Evolutionary conservation across 495 filamentous ascomycete genomes (phyloP).

Genomic region (Neurospora pannonica): DNA sequence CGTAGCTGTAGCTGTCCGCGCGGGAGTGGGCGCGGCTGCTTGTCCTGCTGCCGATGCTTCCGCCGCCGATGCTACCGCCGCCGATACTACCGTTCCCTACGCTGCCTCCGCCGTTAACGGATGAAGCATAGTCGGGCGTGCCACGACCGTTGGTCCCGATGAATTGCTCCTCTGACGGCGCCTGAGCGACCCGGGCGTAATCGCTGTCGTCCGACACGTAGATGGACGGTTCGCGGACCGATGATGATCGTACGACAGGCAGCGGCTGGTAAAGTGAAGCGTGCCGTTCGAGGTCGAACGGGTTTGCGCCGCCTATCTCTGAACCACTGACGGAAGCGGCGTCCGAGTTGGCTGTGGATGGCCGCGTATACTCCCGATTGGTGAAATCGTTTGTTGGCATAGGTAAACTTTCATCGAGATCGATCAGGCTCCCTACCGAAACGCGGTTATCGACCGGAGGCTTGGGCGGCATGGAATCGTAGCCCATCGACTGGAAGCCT

Average conservation of each 20-base stretch:
- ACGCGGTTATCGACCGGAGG: constrained; percentile 24
- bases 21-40: constrained; percentile 10
- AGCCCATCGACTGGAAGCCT: constrained; percentile 33
- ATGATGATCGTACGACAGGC: constrained; percentile 3
- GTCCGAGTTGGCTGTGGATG: constrained; percentile 47
- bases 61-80: constrained; percentile 1
- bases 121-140: neutral
- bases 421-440: constrained; percentile 38
- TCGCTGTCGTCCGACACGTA: constrained; percentile 43
- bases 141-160: constrained; percentile 5
- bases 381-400: constrained; percentile 9
- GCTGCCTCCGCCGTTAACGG: neutral
- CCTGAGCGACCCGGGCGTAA: constrained; percentile 19
- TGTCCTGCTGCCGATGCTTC: neutral
- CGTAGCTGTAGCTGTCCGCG: constrained; percentile 17
- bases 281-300: constrained; percentile 46
- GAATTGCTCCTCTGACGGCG: constrained; percentile 2
- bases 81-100: constrained; percentile 1
- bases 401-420: constrained; percentile 42
- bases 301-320: constrained; percentile 37
- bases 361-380: constrained; percentile 26
- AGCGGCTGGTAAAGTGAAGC: constrained; percentile 38
- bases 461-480: constrained; percentile 21
- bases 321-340: constrained; percentile 36
- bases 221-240: constrained; percentile 38